Base-by-base conservation (phyloP, 2,329 filamentous ascomycete genomes). In the Orbilia ellipsospora region DNA sequence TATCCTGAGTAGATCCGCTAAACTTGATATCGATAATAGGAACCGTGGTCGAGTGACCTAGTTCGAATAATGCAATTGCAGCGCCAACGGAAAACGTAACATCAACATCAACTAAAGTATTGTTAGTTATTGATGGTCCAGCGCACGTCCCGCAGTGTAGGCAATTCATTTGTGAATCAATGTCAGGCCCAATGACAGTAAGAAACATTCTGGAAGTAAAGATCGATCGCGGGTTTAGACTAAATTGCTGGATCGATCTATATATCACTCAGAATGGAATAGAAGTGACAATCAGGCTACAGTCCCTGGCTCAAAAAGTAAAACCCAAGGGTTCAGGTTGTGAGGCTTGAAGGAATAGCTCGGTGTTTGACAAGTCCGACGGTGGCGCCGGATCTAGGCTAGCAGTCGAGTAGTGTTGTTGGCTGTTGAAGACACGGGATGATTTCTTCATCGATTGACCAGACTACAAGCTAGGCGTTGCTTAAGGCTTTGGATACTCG, bases 361-460 rank as follows among this genome's bases (percentile, higher is more conserved):
- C 5, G 44, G 2, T 6, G 16, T 18, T n/a, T 4, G 42, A 12
- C 13, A 45, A 23, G 48, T 16, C 48, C 48, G 48, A 51, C 8
- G 48, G 48, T 31, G 10, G 4, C n/a, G 48, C 48, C 48, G 48
- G 48, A 51, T 51, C 4, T 51, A 51, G 48, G 48, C 48, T 51
- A 51, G 48, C 18, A 23, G 23, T 23, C 23, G 4, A 23, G 23
- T 23, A 23, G 23, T 23, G 23, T 23, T 23, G 23, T 23, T 36
- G 10, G 31, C 8, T 36, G 31, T 36, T 10, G 31, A 52, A 23
- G 16, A 48, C 44, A 48, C 44, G 44, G 44, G 44, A 48, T 3
- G 31, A 36, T 36, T 36, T 36, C 31, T 36, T 36, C 31, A 10
- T 36, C 31, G 31, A 36, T 36, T 7, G 31, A 36, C 3, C 44